A percentile compares a stretch with the other conserved stretches of the same genome.
phyloP scores from a whole-genome alignment of 306 rosid genomes.

The Begonia peltatifolia region DNA sequence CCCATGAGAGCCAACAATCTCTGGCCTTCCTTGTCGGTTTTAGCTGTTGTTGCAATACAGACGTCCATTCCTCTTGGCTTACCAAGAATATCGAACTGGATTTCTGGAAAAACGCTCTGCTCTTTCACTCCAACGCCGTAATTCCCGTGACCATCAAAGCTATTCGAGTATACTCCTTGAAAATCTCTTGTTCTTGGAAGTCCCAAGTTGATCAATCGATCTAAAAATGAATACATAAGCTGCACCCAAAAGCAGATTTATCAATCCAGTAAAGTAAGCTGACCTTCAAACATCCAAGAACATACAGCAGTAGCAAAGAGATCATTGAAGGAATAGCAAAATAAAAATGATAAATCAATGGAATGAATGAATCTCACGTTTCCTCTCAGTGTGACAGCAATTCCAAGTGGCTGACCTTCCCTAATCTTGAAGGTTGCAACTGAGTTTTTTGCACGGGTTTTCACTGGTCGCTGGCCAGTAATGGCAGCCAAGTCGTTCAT shows the following conservation, averaged over 20 bases:
- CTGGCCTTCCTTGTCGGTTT: constrained; percentile 71
- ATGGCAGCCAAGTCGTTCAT: constrained; percentile 67
- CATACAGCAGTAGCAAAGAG: not conserved
- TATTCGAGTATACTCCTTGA: constrained; percentile 67
- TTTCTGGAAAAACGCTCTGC: constrained; percentile 82
- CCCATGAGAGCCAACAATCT: constrained; percentile 74
- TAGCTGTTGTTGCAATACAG: constrained; percentile 66
- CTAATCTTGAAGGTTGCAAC: constrained; percentile 92
- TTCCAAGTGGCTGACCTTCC: constrained; percentile 97
- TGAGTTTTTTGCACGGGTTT: constrained; percentile 74
- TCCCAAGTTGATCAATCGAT: constrained; percentile 75
- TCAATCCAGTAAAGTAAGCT: not conserved
- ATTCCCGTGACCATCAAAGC: constrained; percentile 89
- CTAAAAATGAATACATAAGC: constrained; percentile 79
- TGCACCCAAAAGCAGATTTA: constrained; percentile 12
- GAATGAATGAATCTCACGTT: constrained; percentile 34
- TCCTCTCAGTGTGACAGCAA: constrained; percentile 91
- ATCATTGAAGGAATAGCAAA: not conserved
- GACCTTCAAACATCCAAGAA: not conserved
- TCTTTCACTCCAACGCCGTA: constrained; percentile 52
- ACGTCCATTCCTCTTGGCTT: constrained; percentile 93
- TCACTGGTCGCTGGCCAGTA: constrained; percentile 86
- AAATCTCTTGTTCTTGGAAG: constrained; percentile 95
- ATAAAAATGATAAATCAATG: not conserved
- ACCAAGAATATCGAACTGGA: constrained; percentile 44